Evolutionary conservation across 345 rosid species (phyloP).

Genomic region (Psidium friedrichsthalianum): DNA sequence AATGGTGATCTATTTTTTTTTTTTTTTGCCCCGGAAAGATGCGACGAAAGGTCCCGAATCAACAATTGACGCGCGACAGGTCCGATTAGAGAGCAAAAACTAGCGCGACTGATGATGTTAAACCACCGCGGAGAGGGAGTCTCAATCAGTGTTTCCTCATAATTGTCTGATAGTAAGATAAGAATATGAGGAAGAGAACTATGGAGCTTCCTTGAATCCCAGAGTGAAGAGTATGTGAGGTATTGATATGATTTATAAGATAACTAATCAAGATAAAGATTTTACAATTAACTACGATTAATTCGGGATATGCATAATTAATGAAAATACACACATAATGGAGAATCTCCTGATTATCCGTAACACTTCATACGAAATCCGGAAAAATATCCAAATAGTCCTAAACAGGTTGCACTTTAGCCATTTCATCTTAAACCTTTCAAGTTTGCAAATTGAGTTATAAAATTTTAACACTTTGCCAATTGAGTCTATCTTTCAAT

Average conservation of each 20-base stretch:
- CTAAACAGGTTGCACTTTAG: too few relatives aligned
- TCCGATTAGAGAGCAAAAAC: not conserved
- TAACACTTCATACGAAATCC: not conserved
- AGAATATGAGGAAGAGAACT: not conserved
- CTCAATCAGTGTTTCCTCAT: not conserved
- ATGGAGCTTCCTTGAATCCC: not conserved
- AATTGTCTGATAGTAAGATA: not conserved
- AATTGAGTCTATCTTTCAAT: too few relatives aligned
- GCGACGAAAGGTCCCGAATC: not conserved
- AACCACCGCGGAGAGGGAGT: not conserved
- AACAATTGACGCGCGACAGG: accelerated
- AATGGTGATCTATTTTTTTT: not conserved
- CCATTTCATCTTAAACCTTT: too few relatives aligned
- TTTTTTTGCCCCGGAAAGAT: not conserved
- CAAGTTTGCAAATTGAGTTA: too few relatives aligned
- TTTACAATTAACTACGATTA: not conserved
- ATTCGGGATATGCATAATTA: not conserved
- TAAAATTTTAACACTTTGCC: too few relatives aligned
- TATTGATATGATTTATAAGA: not conserved
- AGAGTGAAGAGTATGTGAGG: not conserved
- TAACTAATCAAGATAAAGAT: not conserved
- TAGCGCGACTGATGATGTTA: not conserved
- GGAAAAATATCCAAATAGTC: too few relatives aligned
- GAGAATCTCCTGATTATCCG: too few relatives aligned
- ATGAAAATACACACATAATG: not conserved